Conservation (phyloP, 2,329 filamentous ascomycete species). For the Purpureocillium takamizusanense region DNA sequence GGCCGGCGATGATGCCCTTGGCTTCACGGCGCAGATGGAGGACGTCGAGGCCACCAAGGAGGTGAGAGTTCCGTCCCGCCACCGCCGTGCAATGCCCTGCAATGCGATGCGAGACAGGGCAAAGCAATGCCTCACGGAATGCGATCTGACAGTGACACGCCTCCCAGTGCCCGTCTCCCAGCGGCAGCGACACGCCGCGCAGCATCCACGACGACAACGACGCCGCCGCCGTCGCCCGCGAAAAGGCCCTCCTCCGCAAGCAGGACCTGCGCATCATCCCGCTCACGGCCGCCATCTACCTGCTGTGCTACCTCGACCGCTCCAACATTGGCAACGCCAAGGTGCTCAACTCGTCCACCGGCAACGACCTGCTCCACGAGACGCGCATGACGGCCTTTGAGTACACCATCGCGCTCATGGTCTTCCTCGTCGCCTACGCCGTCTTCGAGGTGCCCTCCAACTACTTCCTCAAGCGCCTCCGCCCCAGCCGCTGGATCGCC, state of each 20-base stretch:
- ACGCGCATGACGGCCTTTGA: conserved; percentile 53
- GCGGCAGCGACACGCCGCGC: too few species aligned
- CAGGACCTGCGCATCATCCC: conserved; percentile 58
- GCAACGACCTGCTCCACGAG: conserved; percentile 53
- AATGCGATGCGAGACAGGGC: too few species aligned
- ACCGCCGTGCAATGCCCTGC: too few species aligned
- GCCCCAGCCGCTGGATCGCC: conserved; percentile 54
- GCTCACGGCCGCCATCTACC: conserved; percentile 53
- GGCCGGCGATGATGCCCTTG: too few species aligned
- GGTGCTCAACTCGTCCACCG: conserved; percentile 1
- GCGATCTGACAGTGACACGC: too few species aligned
- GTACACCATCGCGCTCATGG: conserved; percentile 49
- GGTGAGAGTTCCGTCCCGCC: too few species aligned
- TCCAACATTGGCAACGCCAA: conserved; percentile 45
- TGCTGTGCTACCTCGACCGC: conserved; percentile 59
- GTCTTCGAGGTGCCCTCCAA: conserved; percentile 59
- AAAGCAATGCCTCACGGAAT: too few species aligned
- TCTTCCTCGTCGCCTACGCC: conserved; percentile 52
- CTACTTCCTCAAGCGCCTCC: conserved; percentile 54
- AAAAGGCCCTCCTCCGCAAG: conserved; percentile 39
- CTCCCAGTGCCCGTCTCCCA: too few species aligned
- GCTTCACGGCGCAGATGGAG: too few species aligned
- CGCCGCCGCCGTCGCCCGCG: too few species aligned
- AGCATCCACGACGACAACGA: too few species aligned
- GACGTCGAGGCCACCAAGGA: too few species aligned